Evolutionary conservation across 495 filamentous ascomycete species (phyloP).

Genomic region (Penicillium flavigenum): DNA sequence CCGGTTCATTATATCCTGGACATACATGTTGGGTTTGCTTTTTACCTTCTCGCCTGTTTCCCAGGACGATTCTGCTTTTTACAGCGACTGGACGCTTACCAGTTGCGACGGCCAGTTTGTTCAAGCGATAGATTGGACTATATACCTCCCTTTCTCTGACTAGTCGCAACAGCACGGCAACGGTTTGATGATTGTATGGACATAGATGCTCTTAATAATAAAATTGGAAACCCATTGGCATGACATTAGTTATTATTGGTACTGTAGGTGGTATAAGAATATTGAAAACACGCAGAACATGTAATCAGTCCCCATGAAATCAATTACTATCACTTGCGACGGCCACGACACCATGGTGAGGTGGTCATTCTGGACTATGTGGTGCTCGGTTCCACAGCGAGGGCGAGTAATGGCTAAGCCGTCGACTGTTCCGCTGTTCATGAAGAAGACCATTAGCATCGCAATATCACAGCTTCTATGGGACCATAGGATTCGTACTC

Average conservation of each 20-base stretch:
- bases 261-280: background rate
- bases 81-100: conserved; percentile 8
- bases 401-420: conserved; percentile 17
- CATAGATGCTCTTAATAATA: conserved; percentile 3
- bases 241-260: background rate
- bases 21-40: conserved; percentile 15
- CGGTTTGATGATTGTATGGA: background rate
- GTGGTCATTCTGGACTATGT: background rate
- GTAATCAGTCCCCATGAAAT: background rate
- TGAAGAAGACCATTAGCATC: conserved; percentile 26
- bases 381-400: conserved; percentile 17
- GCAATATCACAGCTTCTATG: conserved; percentile 16
- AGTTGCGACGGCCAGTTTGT: conserved; percentile 13
- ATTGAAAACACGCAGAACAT: background rate
- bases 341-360: background rate
- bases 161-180: background rate
- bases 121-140: conserved; percentile 26
- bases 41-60: conserved; percentile 2
- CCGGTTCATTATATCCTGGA: conserved; percentile 13
- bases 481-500: conserved; percentile 19
- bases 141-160: conserved; percentile 17
- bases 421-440: conserved; percentile 23
- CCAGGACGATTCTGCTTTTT: conserved; percentile 7
- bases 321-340: background rate
- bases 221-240: background rate